These are phyloP conservation scores for Viridothelium virens DNA, from an alignment of 495 filamentous ascomycete species.

Conservation along the genomic window DNA sequence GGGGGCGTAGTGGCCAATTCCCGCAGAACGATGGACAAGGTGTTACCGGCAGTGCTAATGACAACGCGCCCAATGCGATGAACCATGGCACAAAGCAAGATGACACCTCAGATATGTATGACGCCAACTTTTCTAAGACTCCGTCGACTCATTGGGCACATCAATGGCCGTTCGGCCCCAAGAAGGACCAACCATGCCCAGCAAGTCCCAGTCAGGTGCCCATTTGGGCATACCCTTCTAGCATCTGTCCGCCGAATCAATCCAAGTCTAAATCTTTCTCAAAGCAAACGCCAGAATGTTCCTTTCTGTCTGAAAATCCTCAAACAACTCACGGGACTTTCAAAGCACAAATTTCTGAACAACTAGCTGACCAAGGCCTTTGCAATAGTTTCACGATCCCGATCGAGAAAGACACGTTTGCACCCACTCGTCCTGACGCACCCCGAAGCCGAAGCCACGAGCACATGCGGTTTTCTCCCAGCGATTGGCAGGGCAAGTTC, in stretches of 20 bases:
- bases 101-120: not conserved
- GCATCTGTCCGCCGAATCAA: slow-evolving; percentile 9
- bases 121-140: not conserved
- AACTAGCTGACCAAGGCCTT: slow-evolving; percentile 17
- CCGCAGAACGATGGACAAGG: not conserved
- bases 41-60: not conserved
- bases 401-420: slow-evolving; percentile 35
- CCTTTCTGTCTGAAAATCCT: not conserved
- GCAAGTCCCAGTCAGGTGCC: not conserved
- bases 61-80: not conserved
- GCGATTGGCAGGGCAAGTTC: slow-evolving; percentile 53
- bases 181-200: slow-evolving; percentile 2
- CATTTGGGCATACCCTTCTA: slow-evolving; percentile 9
- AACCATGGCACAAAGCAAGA: not conserved
- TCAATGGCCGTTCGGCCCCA: slow-evolving; percentile 12
- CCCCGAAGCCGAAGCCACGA: slow-evolving; percentile 57
- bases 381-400: slow-evolving; percentile 24
- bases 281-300: not conserved
- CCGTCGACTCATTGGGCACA: slow-evolving; percentile 14
- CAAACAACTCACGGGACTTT: not conserved
- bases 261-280: not conserved
- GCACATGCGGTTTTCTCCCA: slow-evolving; percentile 58
- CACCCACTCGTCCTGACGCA: slow-evolving; percentile 28
- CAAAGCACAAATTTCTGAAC: not conserved
- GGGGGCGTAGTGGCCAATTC: not conserved